Evolutionary conservation across 2,329 filamentous ascomycete species (phyloP), one percentile per base, ranked within the genome.

Genomic region (Beauveria rudraprayagi): DNA sequence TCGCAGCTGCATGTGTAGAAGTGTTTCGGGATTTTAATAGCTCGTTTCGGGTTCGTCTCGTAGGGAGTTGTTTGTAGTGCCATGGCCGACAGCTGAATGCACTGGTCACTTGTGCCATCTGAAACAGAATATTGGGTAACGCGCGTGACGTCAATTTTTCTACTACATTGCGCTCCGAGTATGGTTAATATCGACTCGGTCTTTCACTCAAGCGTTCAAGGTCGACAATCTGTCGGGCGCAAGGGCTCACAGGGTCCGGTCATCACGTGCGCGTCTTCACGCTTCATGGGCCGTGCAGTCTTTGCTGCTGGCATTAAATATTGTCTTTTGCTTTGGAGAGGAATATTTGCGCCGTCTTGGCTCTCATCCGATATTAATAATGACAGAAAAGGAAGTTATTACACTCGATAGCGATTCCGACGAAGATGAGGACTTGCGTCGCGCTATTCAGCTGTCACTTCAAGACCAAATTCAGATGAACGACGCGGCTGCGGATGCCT

Each of bases 361-460:
- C 34, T 22, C 34, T 16, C n/a, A 8, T n/a, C 11, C 19, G 5
- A 37, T 37, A 9, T 19, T n/a, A 7, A 48, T 28, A 37, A 70
- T 71, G 69, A 50, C 65, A 30, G 64, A 64, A 44, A 62, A 63
- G 61, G 66, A 69, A 48, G 60, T 68, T 28, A 60, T 65, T 17
- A 62, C 69, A 37, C 68, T 73, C 62, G 69, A 62, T 41, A 67
- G 68, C 51, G 71, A 74, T 51, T 70, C 70, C 26, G 79, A 82
- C 51, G 81, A 85, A 22, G 83, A 88, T 56, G 82, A 84, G 62
- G 83, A 84, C 34, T 71, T 87, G n/a, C 78, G 78, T 30, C 77
- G 76, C 62, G 85, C 86, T 34, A 85, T 89, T 61, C 83, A 80
- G 17, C 71, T 86, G 30, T 86, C 84, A 9, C 74, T 86, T 17